Evolutionary conservation across 345 rosid genomes (phyloP).

Genomic region (Viola odorata): DNA sequence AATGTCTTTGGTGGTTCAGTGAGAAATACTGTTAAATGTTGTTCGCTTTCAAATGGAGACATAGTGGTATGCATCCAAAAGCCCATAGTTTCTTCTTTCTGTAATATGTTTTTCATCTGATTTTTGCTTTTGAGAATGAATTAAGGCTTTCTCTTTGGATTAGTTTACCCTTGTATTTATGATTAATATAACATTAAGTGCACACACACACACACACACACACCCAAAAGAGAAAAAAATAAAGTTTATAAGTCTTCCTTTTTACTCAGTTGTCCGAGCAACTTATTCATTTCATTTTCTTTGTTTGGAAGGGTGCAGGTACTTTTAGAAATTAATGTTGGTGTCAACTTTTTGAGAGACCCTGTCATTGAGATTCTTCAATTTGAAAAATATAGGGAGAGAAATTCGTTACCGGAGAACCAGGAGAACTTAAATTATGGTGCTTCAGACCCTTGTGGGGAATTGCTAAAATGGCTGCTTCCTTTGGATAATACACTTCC

Average conservation of each 20-base stretch:
- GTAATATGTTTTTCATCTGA: not conserved
- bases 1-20: conserved; percentile 80
- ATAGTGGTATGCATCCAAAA: conserved; percentile 70
- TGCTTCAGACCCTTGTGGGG: conserved; percentile 63
- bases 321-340: conserved; percentile 77
- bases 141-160: not conserved
- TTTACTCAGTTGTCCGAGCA: conserved; percentile 1
- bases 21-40: conserved; percentile 66
- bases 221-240: too few species aligned
- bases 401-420: conserved; percentile 28
- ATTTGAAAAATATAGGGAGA: conserved; percentile 73
- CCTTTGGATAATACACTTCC: conserved; percentile 72
- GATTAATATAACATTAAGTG: not conserved
- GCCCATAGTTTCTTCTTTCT: conserved; percentile 18
- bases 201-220: too few species aligned
- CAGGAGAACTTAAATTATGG: conserved; percentile 28
- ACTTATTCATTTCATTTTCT: conserved; percentile 46
- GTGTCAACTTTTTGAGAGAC: conserved; percentile 59
- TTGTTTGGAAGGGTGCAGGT: conserved; percentile 99
- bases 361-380: conserved; percentile 94
- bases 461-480: conserved; percentile 86
- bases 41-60: conserved; percentile 85
- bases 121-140: conserved; percentile 4
- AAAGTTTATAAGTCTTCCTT: not conserved
- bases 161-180: not conserved